These are phyloP conservation scores for Penicillium frequentans DNA, from an alignment of 2,329 filamentous ascomycete species.

Conservation along the genomic window DNA sequence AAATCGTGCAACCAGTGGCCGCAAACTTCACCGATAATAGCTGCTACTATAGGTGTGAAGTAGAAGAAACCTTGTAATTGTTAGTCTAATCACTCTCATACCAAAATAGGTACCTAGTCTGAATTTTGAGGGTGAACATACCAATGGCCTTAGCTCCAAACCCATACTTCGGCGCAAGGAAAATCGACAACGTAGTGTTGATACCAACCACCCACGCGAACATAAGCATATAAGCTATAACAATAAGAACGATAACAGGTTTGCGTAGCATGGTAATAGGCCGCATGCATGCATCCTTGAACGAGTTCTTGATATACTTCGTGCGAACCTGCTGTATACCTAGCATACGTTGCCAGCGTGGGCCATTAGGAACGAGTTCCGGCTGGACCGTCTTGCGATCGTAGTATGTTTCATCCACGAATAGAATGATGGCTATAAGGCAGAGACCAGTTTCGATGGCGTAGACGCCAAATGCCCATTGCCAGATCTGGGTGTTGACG, in stretches of 20 bases:
- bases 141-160: slow-evolving; percentile 54
- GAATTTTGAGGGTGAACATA: slow-evolving; percentile 20
- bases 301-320: slow-evolving; percentile 28
- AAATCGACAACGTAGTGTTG: slow-evolving; percentile 57
- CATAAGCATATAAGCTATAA: slow-evolving; percentile 41
- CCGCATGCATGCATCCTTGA: slow-evolving; percentile 36
- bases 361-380: slow-evolving; percentile 22
- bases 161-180: slow-evolving; percentile 52
- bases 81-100: background rate
- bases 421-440: slow-evolving; percentile 32
- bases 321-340: slow-evolving; percentile 36
- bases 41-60: slow-evolving; percentile 58
- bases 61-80: slow-evolving; percentile 50
- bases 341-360: slow-evolving; percentile 36
- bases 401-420: slow-evolving; percentile 42
- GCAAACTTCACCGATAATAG: slow-evolving; percentile 53
- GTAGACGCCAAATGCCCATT: slow-evolving; percentile 38
- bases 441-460: slow-evolving; percentile 34
- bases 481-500: slow-evolving; percentile 36
- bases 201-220: slow-evolving; percentile 51
- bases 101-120: no score
- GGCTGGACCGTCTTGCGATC: slow-evolving; percentile 27
- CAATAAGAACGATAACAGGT: slow-evolving; percentile 36
- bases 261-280: slow-evolving; percentile 41
- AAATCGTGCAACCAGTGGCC: slow-evolving; percentile 60